These are phyloP conservation scores for Paecilomyces sp. DNA, from an alignment of 2,329 filamentous ascomycete genomes.

Conservation along the genomic window DNA sequence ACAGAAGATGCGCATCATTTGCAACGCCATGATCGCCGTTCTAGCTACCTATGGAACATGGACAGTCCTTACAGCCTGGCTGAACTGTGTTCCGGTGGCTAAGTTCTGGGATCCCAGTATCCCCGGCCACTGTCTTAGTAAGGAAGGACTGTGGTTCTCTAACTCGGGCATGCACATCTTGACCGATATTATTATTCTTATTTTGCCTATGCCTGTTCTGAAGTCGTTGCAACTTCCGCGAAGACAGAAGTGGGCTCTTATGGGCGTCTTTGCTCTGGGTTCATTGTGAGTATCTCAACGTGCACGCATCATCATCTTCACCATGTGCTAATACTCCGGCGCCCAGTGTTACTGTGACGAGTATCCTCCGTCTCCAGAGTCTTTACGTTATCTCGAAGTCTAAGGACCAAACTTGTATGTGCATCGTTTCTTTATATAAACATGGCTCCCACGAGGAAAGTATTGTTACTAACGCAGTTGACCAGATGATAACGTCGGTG, in stretches of 20 bases:
- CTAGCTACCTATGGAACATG: constrained; percentile 24
- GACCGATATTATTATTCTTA: constrained; percentile 35
- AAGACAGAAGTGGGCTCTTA: constrained; percentile 32
- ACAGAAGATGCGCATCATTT: constrained; percentile 22
- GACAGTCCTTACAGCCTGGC: constrained; percentile 24
- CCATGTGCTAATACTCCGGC: constrained; percentile 10
- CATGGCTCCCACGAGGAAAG: not conserved
- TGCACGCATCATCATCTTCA: not conserved
- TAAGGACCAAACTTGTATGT: constrained; percentile 21
- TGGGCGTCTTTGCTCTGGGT: constrained; percentile 36
- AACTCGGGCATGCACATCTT: constrained; percentile 37
- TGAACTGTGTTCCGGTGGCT: constrained; percentile 21
- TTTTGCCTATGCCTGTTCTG: constrained; percentile 36
- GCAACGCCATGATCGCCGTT: constrained; percentile 25
- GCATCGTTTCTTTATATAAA: not conserved
- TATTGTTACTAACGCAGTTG: not conserved
- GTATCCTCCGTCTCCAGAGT: constrained; percentile 26
- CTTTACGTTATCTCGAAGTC: constrained; percentile 21
- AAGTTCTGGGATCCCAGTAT: constrained; percentile 21
- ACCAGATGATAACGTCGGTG: constrained; percentile 8
- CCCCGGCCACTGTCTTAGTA: constrained; percentile 29
- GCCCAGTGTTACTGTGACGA: constrained; percentile 33
- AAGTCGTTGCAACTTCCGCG: constrained; percentile 31
- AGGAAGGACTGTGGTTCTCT: constrained; percentile 35
- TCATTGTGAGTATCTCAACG: constrained; percentile 27